Percentiles rank a stretch among this genome's conserved stretches.
Conservation (phyloP, 768 basidiomycete species). For the Multifurca ochricompacta region DNA sequence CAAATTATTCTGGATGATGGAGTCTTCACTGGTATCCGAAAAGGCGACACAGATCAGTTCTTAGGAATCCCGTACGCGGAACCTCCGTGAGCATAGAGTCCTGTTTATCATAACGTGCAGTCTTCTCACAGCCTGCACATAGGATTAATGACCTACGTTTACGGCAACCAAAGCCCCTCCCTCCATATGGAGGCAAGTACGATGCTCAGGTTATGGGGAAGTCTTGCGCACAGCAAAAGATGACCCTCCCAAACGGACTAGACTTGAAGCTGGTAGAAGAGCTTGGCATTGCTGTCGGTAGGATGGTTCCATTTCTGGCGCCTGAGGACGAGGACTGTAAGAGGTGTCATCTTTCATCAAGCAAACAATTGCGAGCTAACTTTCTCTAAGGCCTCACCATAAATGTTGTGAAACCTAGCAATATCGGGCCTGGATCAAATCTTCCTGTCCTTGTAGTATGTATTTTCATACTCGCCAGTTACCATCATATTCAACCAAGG, state of each 20-base stretch:
- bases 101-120: too few species aligned
- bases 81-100: slow-evolving; percentile 32
- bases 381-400: slow-evolving; percentile 22
- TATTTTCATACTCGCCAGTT: neutral
- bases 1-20: slow-evolving; percentile 27
- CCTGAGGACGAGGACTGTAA: slow-evolving; percentile 23
- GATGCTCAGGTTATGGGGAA: slow-evolving; percentile 19
- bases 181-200: slow-evolving; percentile 19
- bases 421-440: neutral
- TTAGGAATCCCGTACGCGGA: slow-evolving; percentile 37
- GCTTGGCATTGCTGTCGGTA: neutral
- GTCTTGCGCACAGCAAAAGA: slow-evolving; percentile 25
- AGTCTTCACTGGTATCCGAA: slow-evolving; percentile 25
- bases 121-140: too few species aligned
- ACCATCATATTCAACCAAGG: neutral
- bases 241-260: slow-evolving; percentile 10
- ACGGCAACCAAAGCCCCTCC: slow-evolving; percentile 24
- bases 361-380: neutral
- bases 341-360: neutral
- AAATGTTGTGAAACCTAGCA: slow-evolving; percentile 23
- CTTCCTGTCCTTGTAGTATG: slow-evolving; percentile 25
- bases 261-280: neutral
- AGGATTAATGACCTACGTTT: slow-evolving; percentile 34
- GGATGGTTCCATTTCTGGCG: neutral
- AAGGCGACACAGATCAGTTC: slow-evolving; percentile 27